Evolutionary conservation across 495 filamentous ascomycete species (phyloP).

Genomic region (Cenococcum geophilum): DNA sequence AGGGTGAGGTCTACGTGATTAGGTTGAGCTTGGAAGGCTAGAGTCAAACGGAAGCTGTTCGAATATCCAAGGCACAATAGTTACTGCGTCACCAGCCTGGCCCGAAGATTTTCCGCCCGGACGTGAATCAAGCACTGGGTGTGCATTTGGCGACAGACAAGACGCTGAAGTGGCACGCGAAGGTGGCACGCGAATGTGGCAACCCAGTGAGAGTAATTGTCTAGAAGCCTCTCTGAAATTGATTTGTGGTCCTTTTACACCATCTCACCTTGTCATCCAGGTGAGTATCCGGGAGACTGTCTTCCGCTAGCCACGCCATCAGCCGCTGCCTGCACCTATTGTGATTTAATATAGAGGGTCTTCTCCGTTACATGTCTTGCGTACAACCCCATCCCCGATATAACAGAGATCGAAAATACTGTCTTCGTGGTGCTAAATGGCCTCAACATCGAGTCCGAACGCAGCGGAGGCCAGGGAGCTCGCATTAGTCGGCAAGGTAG

Average conservation of each 20-base stretch:
- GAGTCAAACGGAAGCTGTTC: neutral
- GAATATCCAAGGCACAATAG: neutral
- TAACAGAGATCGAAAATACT: no score
- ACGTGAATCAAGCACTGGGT: neutral
- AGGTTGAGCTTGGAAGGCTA: neutral
- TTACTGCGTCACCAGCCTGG: neutral
- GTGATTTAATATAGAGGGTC: constrained; percentile 8
- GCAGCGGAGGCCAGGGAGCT: constrained; percentile 65
- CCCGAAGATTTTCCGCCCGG: neutral
- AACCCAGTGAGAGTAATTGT: neutral
- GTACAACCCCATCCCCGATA: neutral
- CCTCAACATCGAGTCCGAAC: constrained; percentile 18
- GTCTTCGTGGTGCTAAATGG: neutral
- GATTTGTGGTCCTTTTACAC: neutral
- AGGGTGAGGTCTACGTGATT: neutral
- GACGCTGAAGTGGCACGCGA: neutral
- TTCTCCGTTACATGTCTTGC: neutral
- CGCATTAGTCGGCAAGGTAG: constrained; percentile 79
- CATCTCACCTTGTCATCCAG: neutral
- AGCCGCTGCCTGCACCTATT: constrained; percentile 20
- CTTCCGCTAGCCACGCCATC: constrained; percentile 17
- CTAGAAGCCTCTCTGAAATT: neutral
- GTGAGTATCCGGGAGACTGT: no score
- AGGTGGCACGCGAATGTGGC: constrained; percentile 1
- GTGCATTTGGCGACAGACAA: neutral